These are phyloP conservation scores for Tylopilus sp. DNA, from an alignment of 1,284 basidiomycete genomes.

Conservation along the genomic window DNA sequence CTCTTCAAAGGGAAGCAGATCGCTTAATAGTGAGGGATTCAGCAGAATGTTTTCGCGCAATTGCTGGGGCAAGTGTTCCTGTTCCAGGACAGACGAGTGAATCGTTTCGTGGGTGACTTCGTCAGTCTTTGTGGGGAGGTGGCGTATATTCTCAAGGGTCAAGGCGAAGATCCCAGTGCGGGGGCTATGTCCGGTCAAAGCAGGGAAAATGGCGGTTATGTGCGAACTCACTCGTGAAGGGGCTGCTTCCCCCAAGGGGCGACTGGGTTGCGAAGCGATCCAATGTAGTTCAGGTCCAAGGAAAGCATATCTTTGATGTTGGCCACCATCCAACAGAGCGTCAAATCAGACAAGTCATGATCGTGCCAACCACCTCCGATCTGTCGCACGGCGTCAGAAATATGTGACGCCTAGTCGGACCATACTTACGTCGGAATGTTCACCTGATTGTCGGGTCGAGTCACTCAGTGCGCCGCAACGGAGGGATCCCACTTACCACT, in stretches of 20 bases:
- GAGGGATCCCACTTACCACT: slow-evolving; percentile 39
- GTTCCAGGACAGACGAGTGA: slow-evolving; percentile 56
- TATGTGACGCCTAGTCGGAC: not conserved
- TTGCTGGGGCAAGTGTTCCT: slow-evolving; percentile 36
- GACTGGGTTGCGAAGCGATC: slow-evolving; percentile 46
- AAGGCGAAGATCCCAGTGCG: slow-evolving; percentile 50
- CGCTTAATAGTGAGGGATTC: slow-evolving; percentile 44
- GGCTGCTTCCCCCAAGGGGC: slow-evolving; percentile 57
- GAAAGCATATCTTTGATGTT: slow-evolving; percentile 53
- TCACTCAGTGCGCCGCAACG: not conserved
- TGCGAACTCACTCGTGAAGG: slow-evolving; percentile 52
- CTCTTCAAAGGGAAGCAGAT: slow-evolving; percentile 51
- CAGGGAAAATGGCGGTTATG: not conserved
- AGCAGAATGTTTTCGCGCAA: slow-evolving; percentile 38
- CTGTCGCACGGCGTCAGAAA: slow-evolving; percentile 33
- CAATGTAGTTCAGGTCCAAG: slow-evolving; percentile 53
- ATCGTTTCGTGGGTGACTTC: slow-evolving; percentile 54
- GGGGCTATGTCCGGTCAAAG: slow-evolving; percentile 38
- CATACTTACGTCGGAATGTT: slow-evolving; percentile 55
- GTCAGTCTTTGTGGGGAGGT: slow-evolving; percentile 44
- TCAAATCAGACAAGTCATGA: slow-evolving; percentile 63
- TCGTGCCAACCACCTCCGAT: slow-evolving; percentile 64
- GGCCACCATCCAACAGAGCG: slow-evolving; percentile 64
- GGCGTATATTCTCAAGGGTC: slow-evolving; percentile 42
- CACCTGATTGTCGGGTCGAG: slow-evolving; percentile 35